These are phyloP conservation scores for Penicillium decumbens DNA, from an alignment of 2,329 filamentous ascomycete species.

Conservation along the genomic window DNA sequence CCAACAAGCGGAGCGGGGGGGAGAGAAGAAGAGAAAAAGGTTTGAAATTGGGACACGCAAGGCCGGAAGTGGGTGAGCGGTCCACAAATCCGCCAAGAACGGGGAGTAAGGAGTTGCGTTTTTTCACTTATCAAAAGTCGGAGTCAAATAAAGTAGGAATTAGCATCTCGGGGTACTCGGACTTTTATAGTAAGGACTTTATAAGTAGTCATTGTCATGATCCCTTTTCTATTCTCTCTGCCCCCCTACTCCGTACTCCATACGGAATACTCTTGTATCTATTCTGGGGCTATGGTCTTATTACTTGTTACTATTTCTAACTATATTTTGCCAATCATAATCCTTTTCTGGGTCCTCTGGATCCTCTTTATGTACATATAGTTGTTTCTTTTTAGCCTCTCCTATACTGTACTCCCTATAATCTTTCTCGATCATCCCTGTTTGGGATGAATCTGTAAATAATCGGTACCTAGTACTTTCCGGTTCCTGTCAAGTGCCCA, in stretches of 20 bases:
- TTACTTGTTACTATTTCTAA: background rate
- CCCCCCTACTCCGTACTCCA: too few species aligned
- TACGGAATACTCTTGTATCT: background rate
- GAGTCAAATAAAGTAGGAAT: too few species aligned
- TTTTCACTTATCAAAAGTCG: background rate
- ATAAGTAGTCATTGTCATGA: background rate
- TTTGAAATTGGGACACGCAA: conserved; percentile 16
- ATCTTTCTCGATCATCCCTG: background rate
- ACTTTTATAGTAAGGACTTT: background rate
- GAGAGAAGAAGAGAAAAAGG: conserved; percentile 10
- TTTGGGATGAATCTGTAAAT: background rate
- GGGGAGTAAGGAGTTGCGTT: conserved; percentile 15
- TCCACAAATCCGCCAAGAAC: conserved; percentile 20
- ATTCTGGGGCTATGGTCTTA: background rate
- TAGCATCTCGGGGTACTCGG: background rate
- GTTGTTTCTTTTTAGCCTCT: background rate
- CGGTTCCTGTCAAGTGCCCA: background rate
- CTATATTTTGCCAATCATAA: background rate
- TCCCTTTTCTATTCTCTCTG: background rate
- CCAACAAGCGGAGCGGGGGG: background rate
- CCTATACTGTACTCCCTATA: too few species aligned
- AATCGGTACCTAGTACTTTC: background rate
- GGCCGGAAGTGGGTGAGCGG: conserved; percentile 15
- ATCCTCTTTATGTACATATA: background rate
- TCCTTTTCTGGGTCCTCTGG: background rate